Evolutionary conservation across 192 early-diverging fungal genomes (phyloP).

Genomic region (Coemansia umbellata): DNA sequence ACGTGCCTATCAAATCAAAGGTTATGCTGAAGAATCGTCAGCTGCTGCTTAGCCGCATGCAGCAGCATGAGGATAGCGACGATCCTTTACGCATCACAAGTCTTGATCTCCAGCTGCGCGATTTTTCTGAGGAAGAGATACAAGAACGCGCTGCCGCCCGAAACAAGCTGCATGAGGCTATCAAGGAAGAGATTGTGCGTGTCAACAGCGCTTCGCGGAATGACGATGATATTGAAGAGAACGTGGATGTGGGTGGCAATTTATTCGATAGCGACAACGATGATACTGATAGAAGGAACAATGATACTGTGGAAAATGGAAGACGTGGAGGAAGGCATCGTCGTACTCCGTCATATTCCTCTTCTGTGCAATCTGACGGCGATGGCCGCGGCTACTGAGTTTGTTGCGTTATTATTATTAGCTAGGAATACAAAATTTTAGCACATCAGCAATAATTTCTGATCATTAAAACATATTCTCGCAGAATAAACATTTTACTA

Average conservation of each 20-base stretch:
- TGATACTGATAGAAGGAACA: no score
- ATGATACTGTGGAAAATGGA: no score
- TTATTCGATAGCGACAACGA: conserved; percentile 13
- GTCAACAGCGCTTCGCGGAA: background rate
- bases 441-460: no score
- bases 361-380: no score
- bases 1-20: conserved; percentile 30
- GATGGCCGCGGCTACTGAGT: no score
- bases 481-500: no score
- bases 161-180: conserved; percentile 19
- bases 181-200: conserved; percentile 29
- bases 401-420: no score
- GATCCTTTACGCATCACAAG: conserved; percentile 24
- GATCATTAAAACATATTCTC: no score
- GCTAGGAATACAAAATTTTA: no score
- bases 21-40: conserved; percentile 27
- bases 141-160: conserved; percentile 19
- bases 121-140: conserved; percentile 35
- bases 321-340: background rate
- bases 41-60: background rate
- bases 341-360: conserved; percentile 28
- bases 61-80: conserved; percentile 9
- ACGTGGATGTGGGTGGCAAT: conserved; percentile 25
- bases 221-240: conserved; percentile 18
- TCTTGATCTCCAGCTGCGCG: conserved; percentile 38